Percentiles rank a stretch among this genome's conserved stretches.
These are phyloP conservation scores for Castanea crenata DNA, from an alignment of 306 rosid species.

Conservation along the genomic window DNA sequence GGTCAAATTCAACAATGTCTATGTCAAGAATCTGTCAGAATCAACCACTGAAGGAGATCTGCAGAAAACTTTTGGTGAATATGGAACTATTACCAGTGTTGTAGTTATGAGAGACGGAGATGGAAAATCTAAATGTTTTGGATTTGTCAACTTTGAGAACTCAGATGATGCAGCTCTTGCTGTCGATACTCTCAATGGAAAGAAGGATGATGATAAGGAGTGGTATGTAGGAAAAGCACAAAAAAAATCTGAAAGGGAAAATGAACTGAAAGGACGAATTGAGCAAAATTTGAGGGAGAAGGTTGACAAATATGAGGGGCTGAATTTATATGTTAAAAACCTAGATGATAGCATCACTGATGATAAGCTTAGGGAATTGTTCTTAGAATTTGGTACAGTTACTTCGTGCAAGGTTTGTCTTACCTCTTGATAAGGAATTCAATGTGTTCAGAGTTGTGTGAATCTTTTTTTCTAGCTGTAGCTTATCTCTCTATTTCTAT, in stretches of 20 bases:
- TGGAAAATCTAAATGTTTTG: constrained; percentile 72
- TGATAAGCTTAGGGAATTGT: constrained; percentile 60
- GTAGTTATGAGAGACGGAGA: constrained; percentile 67
- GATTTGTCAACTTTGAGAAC: constrained; percentile 68
- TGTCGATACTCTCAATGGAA: constrained; percentile 61
- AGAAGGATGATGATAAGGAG: constrained; percentile 56
- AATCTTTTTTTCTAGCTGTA: background rate
- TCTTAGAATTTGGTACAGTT: constrained; percentile 51
- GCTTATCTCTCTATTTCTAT: background rate
- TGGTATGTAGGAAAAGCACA: constrained; percentile 80
- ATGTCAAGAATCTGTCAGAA: constrained; percentile 58
- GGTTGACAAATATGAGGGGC: constrained; percentile 55
- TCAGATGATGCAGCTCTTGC: constrained; percentile 68
- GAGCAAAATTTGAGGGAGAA: constrained; percentile 66
- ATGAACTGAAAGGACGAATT: constrained; percentile 53
- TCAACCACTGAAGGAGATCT: constrained; percentile 53
- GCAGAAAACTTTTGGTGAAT: constrained; percentile 29
- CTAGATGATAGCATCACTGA: constrained; percentile 63
- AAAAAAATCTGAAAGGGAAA: constrained; percentile 61
- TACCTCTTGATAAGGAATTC: background rate
- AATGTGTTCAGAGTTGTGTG: background rate
- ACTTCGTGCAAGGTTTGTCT: constrained; percentile 58
- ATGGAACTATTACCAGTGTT: constrained; percentile 32
- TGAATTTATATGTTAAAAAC: constrained; percentile 69
- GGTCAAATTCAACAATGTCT: constrained; percentile 58